These are phyloP conservation scores for Fusarium ambrosium DNA, from an alignment of 2,329 filamentous ascomycete genomes.

Conservation along the genomic window DNA sequence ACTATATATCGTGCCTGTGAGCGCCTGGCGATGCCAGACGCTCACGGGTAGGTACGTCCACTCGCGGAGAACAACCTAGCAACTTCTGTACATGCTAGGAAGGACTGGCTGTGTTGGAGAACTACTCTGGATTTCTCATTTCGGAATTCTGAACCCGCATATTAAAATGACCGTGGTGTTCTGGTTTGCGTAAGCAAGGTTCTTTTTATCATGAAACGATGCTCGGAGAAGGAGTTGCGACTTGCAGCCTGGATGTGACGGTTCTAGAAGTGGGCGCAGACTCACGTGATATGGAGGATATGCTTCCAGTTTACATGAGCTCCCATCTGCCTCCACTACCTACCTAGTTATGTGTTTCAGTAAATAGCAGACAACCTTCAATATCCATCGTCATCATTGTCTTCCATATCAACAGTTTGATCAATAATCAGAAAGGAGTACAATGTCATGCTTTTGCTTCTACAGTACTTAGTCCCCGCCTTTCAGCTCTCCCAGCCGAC, in stretches of 20 bases:
- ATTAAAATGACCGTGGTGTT: not conserved
- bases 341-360: not conserved
- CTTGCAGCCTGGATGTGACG: slow-evolving; percentile 1
- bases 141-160: not conserved
- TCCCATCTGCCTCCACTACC: not conserved
- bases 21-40: slow-evolving; percentile 81
- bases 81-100: slow-evolving; percentile 47
- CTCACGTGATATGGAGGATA: not conserved
- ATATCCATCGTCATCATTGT: not conserved
- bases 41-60: slow-evolving; percentile 78
- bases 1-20: slow-evolving; percentile 89
- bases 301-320: not conserved
- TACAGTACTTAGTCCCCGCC: not conserved
- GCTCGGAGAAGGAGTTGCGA: slow-evolving; percentile 24
- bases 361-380: not conserved
- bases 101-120: slow-evolving; percentile 19
- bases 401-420: not conserved
- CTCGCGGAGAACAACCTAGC: slow-evolving; percentile 57
- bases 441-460: not conserved
- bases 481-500: slow-evolving; percentile 23
- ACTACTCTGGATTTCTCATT: slow-evolving; percentile 20
- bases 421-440: not conserved
- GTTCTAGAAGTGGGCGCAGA: slow-evolving; percentile 1
- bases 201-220: slow-evolving; percentile 41
- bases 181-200: slow-evolving; percentile 13